Evolutionary conservation across 805 yeast genomes (phyloP).

Genomic region (Schwanniomyces sp.): DNA sequence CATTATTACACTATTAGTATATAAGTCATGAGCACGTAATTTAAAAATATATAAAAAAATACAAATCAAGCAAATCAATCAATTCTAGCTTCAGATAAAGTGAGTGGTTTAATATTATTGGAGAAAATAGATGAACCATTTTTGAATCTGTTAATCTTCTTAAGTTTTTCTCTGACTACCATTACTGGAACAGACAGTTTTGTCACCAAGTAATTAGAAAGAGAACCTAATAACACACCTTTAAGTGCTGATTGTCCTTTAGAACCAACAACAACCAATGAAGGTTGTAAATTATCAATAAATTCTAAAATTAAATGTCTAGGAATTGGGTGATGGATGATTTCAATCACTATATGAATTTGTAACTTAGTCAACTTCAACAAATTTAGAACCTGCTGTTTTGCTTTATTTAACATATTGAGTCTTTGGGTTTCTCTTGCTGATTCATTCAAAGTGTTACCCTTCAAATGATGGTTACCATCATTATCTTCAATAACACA

Average conservation of each 20-base stretch:
- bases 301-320: conserved; percentile 68
- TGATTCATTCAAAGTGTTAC: conserved; percentile 34
- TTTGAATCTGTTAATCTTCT: conserved; percentile 62
- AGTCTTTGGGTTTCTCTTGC: conserved; percentile 36
- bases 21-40: conserved; percentile 2
- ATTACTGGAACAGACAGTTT: conserved; percentile 74
- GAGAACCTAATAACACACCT: conserved; percentile 72
- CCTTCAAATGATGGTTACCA: conserved; percentile 41
- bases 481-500: conserved; percentile 54
- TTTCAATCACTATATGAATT: conserved; percentile 71
- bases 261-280: conserved; percentile 73
- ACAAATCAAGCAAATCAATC: conserved; percentile 20
- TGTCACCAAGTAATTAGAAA: conserved; percentile 71
- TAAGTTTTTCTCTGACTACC: conserved; percentile 74
- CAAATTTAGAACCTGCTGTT: conserved; percentile 46
- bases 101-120: conserved; percentile 54
- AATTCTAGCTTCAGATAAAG: conserved; percentile 48
- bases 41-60: background rate
- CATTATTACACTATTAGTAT: background rate
- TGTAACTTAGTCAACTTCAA: conserved; percentile 67
- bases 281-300: conserved; percentile 69
- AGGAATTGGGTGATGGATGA: conserved; percentile 74
- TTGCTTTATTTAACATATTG: conserved; percentile 42
- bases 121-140: conserved; percentile 49
- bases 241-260: conserved; percentile 70